Conservation (phyloP, 331 rosid species). For the Pyracantha coccinea region DNA sequence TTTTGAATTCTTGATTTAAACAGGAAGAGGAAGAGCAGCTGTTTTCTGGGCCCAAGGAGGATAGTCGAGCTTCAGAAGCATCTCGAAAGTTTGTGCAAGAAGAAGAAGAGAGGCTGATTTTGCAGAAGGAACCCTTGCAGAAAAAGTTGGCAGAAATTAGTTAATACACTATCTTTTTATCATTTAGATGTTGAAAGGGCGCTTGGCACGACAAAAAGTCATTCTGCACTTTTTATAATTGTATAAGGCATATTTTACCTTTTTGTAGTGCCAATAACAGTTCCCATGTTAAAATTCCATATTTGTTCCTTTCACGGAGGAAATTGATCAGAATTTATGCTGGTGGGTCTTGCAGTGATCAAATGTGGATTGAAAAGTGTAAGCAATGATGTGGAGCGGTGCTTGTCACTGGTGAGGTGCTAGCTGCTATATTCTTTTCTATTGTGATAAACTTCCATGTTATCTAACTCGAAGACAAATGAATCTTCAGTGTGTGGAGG, state of each 20-base stretch:
- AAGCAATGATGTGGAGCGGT: conserved; percentile 69
- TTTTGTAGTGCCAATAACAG: neutral
- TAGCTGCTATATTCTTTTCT: conserved; percentile 8
- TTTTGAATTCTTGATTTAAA: conserved; percentile 3
- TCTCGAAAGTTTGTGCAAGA: conserved; percentile 73
- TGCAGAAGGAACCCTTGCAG: conserved; percentile 77
- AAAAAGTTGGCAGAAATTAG: conserved; percentile 70
- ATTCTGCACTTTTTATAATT: neutral
- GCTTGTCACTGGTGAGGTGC: conserved; percentile 89
- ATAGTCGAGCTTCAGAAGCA: conserved; percentile 72
- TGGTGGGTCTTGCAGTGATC: conserved; percentile 44
- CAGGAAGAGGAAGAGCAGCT: conserved; percentile 86
- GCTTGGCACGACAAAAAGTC: neutral
- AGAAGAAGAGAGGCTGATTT: conserved; percentile 81
- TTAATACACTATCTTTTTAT: conserved; percentile 26
- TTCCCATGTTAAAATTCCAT: conserved; percentile 21
- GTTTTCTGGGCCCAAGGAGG: conserved; percentile 70
- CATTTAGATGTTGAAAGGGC: conserved; percentile 7
- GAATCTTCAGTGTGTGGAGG: conserved; percentile 79
- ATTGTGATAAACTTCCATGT: conserved; percentile 12
- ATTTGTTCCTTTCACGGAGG: conserved; percentile 2
- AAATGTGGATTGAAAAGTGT: conserved; percentile 67
- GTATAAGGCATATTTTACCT: neutral
- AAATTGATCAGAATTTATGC: conserved; percentile 12
- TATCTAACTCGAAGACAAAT: conserved; percentile 15